Evolutionary conservation across 2,329 filamentous ascomycete species (phyloP).

Genomic region (Dactylonectria macrodidyma): DNA sequence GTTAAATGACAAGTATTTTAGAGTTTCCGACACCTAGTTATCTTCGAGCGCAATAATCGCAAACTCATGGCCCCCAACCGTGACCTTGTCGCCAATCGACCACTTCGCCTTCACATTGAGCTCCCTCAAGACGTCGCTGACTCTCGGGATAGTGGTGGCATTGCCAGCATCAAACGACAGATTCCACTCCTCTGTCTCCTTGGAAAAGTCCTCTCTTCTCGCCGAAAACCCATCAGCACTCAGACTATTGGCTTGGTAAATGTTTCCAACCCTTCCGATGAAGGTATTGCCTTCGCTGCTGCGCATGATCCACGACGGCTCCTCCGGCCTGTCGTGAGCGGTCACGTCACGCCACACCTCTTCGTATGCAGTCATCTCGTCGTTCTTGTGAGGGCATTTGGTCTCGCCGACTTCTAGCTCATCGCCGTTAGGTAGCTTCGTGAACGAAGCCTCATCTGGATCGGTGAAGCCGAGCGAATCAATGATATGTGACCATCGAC

Average conservation of each 20-base stretch:
- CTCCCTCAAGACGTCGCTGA: conserved; percentile 3
- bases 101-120: neutral
- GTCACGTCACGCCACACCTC: conserved; percentile 45
- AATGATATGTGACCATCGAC: conserved; percentile 44
- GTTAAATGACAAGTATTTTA: too few species aligned
- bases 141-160: neutral
- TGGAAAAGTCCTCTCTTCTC: conserved; percentile 13
- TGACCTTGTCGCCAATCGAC: conserved; percentile 11
- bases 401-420: conserved; percentile 41
- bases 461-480: conserved; percentile 38
- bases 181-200: neutral
- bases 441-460: conserved; percentile 42
- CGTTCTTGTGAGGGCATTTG: conserved; percentile 31
- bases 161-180: conserved; percentile 2
- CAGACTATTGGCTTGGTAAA: conserved; percentile 11
- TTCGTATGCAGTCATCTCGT: conserved; percentile 37
- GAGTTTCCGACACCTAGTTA: neutral
- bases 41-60: conserved; percentile 9
- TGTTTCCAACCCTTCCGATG: conserved; percentile 36
- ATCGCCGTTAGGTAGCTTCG: conserved; percentile 40
- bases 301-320: conserved; percentile 41
- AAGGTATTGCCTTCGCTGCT: conserved; percentile 37
- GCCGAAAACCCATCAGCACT: conserved; percentile 4
- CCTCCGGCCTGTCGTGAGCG: conserved; percentile 8
- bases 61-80: neutral